Evolutionary conservation across 2,329 filamentous ascomycete genomes (phyloP), one percentile per base, ranked within the genome.

Genomic region (Nannizziopsis arthrosporioides): DNA sequence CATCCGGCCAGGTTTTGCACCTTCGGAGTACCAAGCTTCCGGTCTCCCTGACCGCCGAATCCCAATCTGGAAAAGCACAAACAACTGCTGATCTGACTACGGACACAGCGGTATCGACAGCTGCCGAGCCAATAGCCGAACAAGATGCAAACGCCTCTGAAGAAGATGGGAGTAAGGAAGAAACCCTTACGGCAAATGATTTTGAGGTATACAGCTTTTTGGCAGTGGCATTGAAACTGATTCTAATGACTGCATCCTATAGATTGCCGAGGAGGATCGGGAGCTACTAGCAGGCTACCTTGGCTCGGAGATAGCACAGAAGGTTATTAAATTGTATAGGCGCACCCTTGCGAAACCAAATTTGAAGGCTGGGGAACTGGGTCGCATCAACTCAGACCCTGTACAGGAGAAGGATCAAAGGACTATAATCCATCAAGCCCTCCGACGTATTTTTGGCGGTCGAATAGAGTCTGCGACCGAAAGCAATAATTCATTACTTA

Each of bases 381-480:
- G 73, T 5, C 67, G 68, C 4, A 59, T 84, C 34, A 68, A 68
- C 9, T 75, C 76, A 1, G 64, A 70, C 6, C 66, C 72, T 3
- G 76, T 85, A 35, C 64, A 68, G 3, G 79, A 84, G 56, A 80
- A 81, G 54, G 73, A 75, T 14, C 61, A 72, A 48, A 78, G 82
- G 6, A 80, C 78, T 34, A 69, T 75, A 53, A 75, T 84, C 6
- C 82, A 86, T 60, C 69, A 78, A 54, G 69, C 72, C 7, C 71
- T 94, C 40, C 84, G 89, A 19, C 81, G 82, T 36, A 82, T 94
- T 52, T 94, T 94, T 64, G 71, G 73, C n/a, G 82, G 81, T 2
- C 76, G 78, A 48, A 73, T 94, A 44, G 85, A 94, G 50, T 93
- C 86, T 1, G 73, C 72, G 14, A 93, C 88, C 40, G 77, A 82